These are phyloP conservation scores for Excoecaria cochinchinensis DNA, from an alignment of 345 rosid genomes.

Conservation along the genomic window DNA sequence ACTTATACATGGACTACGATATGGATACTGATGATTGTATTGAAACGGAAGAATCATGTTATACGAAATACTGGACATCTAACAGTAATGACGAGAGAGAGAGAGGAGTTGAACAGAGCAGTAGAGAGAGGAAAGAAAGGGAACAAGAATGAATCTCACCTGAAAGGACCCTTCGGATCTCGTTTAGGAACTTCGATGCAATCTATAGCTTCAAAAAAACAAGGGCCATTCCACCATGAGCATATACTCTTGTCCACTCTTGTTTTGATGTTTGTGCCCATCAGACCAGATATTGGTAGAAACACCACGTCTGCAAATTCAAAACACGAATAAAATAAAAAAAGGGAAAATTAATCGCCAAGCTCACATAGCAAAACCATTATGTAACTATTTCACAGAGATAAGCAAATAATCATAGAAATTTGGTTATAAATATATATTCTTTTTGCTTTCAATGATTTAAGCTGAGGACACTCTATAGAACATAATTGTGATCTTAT, in stretches of 20 bases:
- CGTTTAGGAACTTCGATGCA: slow-evolving; percentile 73
- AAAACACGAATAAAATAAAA: neutral
- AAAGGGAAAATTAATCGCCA: too few species aligned
- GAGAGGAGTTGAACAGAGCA: neutral
- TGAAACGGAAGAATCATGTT: neutral
- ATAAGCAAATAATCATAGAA: too few species aligned
- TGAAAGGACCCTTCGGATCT: slow-evolving; percentile 94
- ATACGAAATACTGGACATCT: neutral
- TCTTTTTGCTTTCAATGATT: too few species aligned
- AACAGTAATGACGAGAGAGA: neutral
- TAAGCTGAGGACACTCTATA: too few species aligned
- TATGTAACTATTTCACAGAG: too few species aligned
- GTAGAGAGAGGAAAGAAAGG: neutral
- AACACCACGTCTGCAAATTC: slow-evolving; percentile 71
- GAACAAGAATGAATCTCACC: slow-evolving; percentile 36
- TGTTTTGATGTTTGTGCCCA: slow-evolving; percentile 72
- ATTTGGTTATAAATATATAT: too few species aligned
- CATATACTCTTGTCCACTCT: slow-evolving; percentile 61
- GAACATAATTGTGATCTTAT: too few species aligned
- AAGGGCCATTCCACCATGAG: slow-evolving; percentile 89
- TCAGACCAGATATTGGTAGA: slow-evolving; percentile 86
- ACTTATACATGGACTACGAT: neutral
- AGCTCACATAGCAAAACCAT: too few species aligned
- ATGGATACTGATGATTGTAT: neutral
- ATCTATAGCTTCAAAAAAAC: slow-evolving; percentile 87